Evolutionary conservation across 352 stramenopile genomes (phyloP).

Genomic region (Phytophthora palmivora): DNA sequence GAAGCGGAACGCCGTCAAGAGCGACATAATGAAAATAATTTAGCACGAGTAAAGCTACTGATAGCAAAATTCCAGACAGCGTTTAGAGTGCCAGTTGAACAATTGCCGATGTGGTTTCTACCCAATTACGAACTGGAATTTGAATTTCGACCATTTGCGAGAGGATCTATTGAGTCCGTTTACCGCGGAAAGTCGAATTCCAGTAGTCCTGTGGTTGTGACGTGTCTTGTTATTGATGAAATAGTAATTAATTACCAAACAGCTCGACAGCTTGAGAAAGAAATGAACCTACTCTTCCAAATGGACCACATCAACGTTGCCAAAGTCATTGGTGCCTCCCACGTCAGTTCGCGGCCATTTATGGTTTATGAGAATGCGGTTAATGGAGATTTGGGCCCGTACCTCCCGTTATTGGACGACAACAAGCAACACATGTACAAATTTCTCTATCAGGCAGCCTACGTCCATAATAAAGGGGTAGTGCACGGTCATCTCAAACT

Average conservation of each 20-base stretch:
- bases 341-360: slow-evolving; percentile 35
- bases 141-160: background rate
- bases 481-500: slow-evolving; percentile 30
- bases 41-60: background rate
- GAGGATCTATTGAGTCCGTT: slow-evolving; percentile 22
- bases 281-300: slow-evolving; percentile 29
- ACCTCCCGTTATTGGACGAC: slow-evolving; percentile 3
- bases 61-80: background rate
- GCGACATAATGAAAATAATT: background rate
- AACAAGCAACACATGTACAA: slow-evolving; percentile 20
- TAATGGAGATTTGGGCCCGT: slow-evolving; percentile 27
- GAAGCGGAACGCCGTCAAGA: background rate
- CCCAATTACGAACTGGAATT: background rate
- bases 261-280: slow-evolving; percentile 14
- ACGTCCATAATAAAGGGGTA: slow-evolving; percentile 24
- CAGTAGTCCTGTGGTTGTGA: slow-evolving; percentile 36
- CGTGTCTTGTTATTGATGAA: slow-evolving; percentile 26
- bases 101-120: slow-evolving; percentile 6
- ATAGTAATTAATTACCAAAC: background rate
- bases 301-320: slow-evolving; percentile 41
- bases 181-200: slow-evolving; percentile 19
- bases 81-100: background rate
- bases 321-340: slow-evolving; percentile 41
- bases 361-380: slow-evolving; percentile 36
- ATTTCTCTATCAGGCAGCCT: slow-evolving; percentile 37